phyloP scores from a whole-genome alignment of 495 filamentous ascomycete species.

The Darksidea phi region DNA sequence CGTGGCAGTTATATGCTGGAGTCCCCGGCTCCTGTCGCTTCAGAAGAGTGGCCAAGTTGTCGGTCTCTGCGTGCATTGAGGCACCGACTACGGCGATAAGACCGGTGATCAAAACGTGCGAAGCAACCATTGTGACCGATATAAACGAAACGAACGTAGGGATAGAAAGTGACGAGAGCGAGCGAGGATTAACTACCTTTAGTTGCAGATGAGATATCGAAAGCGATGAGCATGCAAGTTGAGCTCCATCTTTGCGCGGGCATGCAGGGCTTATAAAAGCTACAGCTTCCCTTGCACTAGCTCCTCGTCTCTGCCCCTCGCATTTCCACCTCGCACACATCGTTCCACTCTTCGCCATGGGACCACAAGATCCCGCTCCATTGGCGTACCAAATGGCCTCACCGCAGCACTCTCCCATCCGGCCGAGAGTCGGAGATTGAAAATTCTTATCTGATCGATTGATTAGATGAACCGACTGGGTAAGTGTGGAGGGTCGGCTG shows the following conservation, averaged over 20 bases:
- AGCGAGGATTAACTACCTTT: too few species aligned
- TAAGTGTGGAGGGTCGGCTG: not conserved
- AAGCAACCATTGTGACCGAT: not conserved
- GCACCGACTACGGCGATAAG: not conserved
- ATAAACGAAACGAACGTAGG: slow-evolving; percentile 3
- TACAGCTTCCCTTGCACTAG: too few species aligned
- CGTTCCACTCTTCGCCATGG: too few species aligned
- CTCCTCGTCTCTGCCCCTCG: too few species aligned
- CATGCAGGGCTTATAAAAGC: too few species aligned
- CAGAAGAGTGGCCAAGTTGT: slow-evolving; percentile 30
- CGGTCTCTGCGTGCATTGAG: not conserved
- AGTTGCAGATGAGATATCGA: not conserved
- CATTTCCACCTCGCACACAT: too few species aligned
- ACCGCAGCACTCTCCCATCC: not conserved
- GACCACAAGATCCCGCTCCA: too few species aligned
- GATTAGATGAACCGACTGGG: slow-evolving; percentile 23
- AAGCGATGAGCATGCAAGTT: too few species aligned
- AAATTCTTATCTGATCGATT: slow-evolving; percentile 31
- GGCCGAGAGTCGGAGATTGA: slow-evolving; percentile 26
- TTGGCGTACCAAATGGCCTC: too few species aligned
- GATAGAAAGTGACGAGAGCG: too few species aligned
- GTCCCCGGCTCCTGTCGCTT: slow-evolving; percentile 46
- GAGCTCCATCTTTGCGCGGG: too few species aligned
- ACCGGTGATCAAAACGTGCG: not conserved
- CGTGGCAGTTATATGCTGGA: slow-evolving; percentile 51